Evolutionary conservation across 225 moss, liverwort and hornwort species (phyloP).

Genomic region (Polytrichum formosum): DNA sequence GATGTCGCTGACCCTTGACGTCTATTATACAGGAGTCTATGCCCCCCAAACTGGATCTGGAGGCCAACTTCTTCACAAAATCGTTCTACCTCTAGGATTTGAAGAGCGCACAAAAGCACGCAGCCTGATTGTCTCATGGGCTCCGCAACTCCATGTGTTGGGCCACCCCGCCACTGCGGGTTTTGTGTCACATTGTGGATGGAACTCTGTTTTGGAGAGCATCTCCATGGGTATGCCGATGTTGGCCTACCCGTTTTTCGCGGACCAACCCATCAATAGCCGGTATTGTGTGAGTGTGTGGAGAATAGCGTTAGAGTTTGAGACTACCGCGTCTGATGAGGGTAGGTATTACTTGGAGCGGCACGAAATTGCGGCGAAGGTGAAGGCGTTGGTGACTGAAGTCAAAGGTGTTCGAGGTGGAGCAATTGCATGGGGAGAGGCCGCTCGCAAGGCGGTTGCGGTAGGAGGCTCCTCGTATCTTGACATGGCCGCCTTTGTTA

Average conservation of each 20-base stretch:
- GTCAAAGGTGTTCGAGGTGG: not conserved
- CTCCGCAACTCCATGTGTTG: not conserved
- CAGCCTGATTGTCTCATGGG: not conserved
- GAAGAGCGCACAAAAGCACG: not conserved
- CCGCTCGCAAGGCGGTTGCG: not conserved
- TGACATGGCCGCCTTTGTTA: not conserved
- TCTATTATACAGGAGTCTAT: no score
- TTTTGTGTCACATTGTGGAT: conserved; percentile 1
- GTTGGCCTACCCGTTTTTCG: not conserved
- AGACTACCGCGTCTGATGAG: not conserved
- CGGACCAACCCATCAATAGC: not conserved
- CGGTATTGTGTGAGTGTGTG: not conserved
- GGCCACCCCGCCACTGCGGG: not conserved
- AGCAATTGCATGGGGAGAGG: not conserved
- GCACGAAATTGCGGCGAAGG: not conserved
- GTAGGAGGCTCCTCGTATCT: not conserved
- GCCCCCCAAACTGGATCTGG: no score
- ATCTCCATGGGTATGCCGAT: not conserved
- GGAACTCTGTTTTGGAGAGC: not conserved
- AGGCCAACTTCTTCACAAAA: no score
- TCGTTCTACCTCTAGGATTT: not conserved
- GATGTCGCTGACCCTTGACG: no score
- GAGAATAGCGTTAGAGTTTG: not conserved
- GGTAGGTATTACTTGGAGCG: not conserved
- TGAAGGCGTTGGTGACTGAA: not conserved